Base-by-base conservation (phyloP, 75 land plant species). In the Picea glauca region DNA sequence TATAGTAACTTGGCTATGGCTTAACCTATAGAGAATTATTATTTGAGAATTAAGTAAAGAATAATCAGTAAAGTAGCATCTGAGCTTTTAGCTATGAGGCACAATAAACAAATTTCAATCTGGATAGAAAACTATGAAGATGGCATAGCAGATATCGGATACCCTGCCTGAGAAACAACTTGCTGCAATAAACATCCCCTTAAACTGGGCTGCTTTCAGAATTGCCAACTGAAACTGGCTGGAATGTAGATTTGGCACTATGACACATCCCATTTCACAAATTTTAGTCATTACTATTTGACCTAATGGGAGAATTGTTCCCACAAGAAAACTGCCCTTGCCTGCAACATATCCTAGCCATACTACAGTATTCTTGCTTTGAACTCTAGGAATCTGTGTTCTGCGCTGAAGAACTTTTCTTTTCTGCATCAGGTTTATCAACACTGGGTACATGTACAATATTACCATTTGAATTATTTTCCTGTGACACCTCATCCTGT, bases 401-500 rank as follows among this genome's bases (percentile, higher is more conserved):
- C 56, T 50, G 56, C 56, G 1, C 12, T 50, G 56, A 50, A 50
- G 56, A 9, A 9, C 11, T 50, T 70, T 70, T 0, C 54, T 70
- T 70, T 46, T 46, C 74, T 8, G 50, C 40, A 70, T 20, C 74
- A 43, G 50, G n/a, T 5, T 70, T 70, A 43, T 70, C 50, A 70
- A 43, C 12, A 38, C 23, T 46, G 8, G n/a, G 13, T 70, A 40
- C 74, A 40, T 43, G 74, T 43, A 35, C 74, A 70, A 11, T 43
- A 70, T 7, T 40, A n/a, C 26, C 56, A 38, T 40, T 70, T 43
- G 50, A 70, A 43, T 70, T 40, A 12, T 70, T 70, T 21, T 70
- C 74, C 13, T 70, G 54, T 70, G 74, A n/a, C 46, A 70, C 35
- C 50, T 21, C 77, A 66, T 82, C 88, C 58, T 72, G 74, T 74